Evolutionary conservation across 176 grass and related monocot species (phyloP), one percentile per base, ranked within the genome.

Genomic region (Themeda triandra): DNA sequence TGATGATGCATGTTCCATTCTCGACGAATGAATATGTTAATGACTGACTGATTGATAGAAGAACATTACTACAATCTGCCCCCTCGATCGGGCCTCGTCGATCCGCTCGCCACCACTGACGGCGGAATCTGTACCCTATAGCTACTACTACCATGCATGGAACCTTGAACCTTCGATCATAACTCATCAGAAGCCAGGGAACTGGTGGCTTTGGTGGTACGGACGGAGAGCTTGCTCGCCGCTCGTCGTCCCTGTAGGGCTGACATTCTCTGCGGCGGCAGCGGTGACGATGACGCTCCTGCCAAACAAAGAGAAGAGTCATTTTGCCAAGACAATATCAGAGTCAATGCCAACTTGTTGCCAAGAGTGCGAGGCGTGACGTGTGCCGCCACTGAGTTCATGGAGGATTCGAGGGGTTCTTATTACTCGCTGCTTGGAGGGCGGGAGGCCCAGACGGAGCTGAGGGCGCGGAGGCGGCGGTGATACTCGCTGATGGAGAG

Each of bases 401-500:
- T 25, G 18, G n/a, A 28, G 4, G 23, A 27, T 27, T 63, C 24
- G 24, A 4, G 12, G 6, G 8, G 39, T 14, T 84, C n/a, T n/a
- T n/a, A n/a, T 89, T 95, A 99, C 96, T 96, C 89, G 77, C 29
- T 89, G 72, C n/a, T n/a, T n/a, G 96, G 86, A 18, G 28, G 28
- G 63, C 90, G 91, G 46, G 93, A 89, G 31, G 76, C 86, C 96
- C 96, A 99, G 41, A 94, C 79, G 63, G 96, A 99, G 83, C 96
- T 99, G 70, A 99, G 96, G 46, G 93, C 72, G 32, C 96, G 87
- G 35, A 99, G 93, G 15, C 96, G 96, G 19, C 93, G 85, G 46
- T 89, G 84, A 18, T 99, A 96, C 87, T 99, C 96, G 73, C 96
- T 93, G 6, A 99, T 89, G 10, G 91, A 85, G 24, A 99, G 75